Evolutionary conservation across 768 basidiomycete species (phyloP).

Genomic region (Lentinula aciculospora): DNA sequence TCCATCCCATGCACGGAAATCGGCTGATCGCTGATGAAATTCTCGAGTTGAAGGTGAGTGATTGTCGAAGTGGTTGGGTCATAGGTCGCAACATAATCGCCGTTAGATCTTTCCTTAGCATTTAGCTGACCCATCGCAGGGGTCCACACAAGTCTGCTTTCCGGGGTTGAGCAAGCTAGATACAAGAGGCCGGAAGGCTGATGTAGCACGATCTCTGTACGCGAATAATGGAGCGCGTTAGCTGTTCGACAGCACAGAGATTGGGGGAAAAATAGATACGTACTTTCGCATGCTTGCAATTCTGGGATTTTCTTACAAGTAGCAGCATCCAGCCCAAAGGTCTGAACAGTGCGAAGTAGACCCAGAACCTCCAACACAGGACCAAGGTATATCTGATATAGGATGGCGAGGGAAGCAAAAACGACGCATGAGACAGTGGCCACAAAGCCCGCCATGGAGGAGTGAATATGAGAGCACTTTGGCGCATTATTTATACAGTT

Average conservation of each 20-base stretch:
- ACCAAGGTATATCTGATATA: conserved; percentile 44
- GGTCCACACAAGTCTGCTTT: conserved; percentile 44
- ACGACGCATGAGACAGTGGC: conserved; percentile 27
- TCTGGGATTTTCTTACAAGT: conserved; percentile 46
- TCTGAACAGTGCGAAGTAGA: conserved; percentile 34
- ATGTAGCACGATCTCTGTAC: conserved; percentile 51
- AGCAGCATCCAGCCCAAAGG: conserved; percentile 34
- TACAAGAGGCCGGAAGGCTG: conserved; percentile 51
- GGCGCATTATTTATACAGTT: neutral
- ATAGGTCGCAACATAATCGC: conserved; percentile 59
- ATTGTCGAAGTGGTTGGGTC: conserved; percentile 39
- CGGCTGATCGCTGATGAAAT: conserved; percentile 32
- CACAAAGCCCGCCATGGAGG: conserved; percentile 7
- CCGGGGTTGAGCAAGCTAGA: conserved; percentile 55
- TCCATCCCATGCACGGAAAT: conserved; percentile 67
- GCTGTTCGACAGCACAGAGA: too few species aligned
- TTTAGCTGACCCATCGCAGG: conserved; percentile 34
- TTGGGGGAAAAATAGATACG: conserved; percentile 10
- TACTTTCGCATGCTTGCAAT: conserved; percentile 66
- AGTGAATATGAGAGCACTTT: neutral
- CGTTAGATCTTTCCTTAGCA: conserved; percentile 28
- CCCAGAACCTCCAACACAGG: conserved; percentile 39
- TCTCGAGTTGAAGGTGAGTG: conserved; percentile 38
- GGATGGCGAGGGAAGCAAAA: conserved; percentile 33
- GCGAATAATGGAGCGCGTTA: too few species aligned